Evolutionary conservation across 768 basidiomycete species (phyloP).

Genomic region (Russula compacta): DNA sequence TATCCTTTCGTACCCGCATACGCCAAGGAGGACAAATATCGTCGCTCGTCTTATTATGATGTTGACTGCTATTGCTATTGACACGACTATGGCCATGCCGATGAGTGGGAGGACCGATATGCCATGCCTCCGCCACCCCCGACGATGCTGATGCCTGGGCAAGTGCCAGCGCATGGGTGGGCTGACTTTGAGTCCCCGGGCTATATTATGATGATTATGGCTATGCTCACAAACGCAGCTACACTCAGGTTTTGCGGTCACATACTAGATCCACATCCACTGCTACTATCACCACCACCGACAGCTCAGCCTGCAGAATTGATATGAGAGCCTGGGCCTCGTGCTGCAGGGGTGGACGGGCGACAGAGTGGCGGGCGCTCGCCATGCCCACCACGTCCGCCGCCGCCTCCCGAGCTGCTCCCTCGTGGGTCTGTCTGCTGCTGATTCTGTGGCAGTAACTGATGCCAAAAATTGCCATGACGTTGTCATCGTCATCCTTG

Average conservation of each 20-base stretch:
- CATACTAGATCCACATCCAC: neutral
- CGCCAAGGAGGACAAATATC: neutral
- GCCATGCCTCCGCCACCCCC: neutral
- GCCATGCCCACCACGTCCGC: neutral
- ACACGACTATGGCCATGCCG: neutral
- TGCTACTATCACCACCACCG: too few relatives aligned
- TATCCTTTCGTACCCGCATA: neutral
- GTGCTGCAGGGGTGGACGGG: neutral
- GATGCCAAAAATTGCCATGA: too few relatives aligned
- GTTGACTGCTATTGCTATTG: neutral
- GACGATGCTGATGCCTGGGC: neutral
- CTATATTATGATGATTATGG: neutral
- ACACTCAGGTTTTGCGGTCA: neutral
- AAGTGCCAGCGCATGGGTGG: neutral
- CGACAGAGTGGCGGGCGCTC: neutral
- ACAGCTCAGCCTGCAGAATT: neutral
- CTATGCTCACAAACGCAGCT: neutral
- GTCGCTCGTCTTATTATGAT: neutral
- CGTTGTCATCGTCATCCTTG: neutral
- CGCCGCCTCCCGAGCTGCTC: neutral
- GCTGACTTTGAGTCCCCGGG: slow-evolving; percentile 1
- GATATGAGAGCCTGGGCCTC: slow-evolving; percentile 9
- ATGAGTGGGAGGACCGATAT: neutral
- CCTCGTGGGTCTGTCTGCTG: neutral
- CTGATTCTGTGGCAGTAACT: too few relatives aligned